Evolutionary conservation across 106 monocot genomes (phyloP).

Genomic region (Apostasia shenzhenica): DNA sequence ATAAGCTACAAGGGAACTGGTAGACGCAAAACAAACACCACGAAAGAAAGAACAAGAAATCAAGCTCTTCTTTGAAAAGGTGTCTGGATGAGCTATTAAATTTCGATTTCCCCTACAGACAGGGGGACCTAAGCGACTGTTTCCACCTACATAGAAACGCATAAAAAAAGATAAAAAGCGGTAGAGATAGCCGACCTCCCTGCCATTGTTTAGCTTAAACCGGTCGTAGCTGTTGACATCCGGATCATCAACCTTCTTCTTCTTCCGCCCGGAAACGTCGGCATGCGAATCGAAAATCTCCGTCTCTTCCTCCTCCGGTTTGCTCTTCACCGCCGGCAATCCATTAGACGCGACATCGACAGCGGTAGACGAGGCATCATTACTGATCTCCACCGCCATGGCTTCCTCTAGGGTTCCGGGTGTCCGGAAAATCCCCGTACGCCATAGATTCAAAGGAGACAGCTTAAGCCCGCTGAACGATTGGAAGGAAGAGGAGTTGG

Average conservation of each 20-base stretch:
- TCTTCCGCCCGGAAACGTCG: background rate
- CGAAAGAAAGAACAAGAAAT: too few species aligned
- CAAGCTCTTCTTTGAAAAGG: too few species aligned
- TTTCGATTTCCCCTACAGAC: too few species aligned
- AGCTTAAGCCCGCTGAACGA: background rate
- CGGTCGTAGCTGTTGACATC: conserved; percentile 2
- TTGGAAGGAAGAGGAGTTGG: background rate
- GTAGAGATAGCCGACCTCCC: background rate
- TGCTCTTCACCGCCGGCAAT: background rate
- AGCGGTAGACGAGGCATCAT: background rate
- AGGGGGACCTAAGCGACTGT: too few species aligned
- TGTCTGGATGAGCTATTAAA: too few species aligned
- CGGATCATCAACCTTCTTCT: conserved; percentile 2
- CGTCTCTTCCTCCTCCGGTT: background rate
- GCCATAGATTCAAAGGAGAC: background rate
- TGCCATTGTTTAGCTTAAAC: conserved; percentile 7
- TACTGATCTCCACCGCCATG: background rate
- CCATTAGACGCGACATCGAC: background rate
- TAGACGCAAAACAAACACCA: too few species aligned
- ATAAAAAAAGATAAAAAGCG: background rate
- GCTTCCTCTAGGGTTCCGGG: background rate
- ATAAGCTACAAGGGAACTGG: too few species aligned
- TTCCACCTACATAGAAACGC: too few species aligned
- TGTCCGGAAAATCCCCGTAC: background rate
- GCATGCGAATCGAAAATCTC: background rate